Conservation (phyloP, 2,329 filamentous ascomycete species). For the Fusarium torulosum region DNA sequence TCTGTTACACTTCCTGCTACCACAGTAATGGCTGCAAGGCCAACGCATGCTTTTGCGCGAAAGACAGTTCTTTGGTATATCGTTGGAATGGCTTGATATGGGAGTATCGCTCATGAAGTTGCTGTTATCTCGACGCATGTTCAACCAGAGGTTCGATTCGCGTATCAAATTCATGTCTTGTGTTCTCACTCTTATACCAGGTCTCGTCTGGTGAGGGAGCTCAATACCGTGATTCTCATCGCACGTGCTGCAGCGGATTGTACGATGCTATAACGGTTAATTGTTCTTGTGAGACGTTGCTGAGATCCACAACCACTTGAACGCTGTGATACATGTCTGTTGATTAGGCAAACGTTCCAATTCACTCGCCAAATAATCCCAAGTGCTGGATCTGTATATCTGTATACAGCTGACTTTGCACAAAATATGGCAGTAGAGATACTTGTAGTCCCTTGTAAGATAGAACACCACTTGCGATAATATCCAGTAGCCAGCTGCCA, state of each 20-base stretch:
- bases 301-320: constrained; percentile 20
- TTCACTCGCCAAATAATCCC: constrained; percentile 4
- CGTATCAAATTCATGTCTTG: constrained; percentile 11
- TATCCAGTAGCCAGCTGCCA: neutral
- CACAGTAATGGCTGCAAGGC: constrained; percentile 45
- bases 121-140: constrained; percentile 12
- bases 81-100: neutral
- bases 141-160: constrained; percentile 14
- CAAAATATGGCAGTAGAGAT: neutral
- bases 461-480: neutral
- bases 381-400: constrained; percentile 9
- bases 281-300: constrained; percentile 37
- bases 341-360: neutral
- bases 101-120: constrained; percentile 7
- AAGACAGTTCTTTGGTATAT: neutral
- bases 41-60: constrained; percentile 35
- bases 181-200: constrained; percentile 39
- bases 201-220: constrained; percentile 12
- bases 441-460: neutral
- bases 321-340: constrained; percentile 37
- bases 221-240: constrained; percentile 27
- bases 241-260: constrained; percentile 33
- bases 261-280: constrained; percentile 27
- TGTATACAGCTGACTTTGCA: too few relatives aligned
- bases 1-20: constrained; percentile 38